A percentile compares a stretch with the other conserved stretches of the same genome.
Evolutionary conservation across 1,284 basidiomycete species (phyloP).

Genomic region (Kwoniella shivajii): DNA sequence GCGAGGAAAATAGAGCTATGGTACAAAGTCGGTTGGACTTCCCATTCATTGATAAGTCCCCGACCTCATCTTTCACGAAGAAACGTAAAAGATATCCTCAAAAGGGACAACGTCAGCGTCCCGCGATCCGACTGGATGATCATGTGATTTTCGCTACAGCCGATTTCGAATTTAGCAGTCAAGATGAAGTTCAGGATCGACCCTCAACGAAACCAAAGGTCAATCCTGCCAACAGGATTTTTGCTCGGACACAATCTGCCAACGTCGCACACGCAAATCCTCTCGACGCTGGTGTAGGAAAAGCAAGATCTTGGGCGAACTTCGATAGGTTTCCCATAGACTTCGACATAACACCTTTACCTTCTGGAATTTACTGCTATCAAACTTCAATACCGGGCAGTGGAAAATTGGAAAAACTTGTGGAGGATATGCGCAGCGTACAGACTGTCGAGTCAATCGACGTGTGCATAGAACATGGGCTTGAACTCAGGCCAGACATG

Average conservation of each 20-base stretch:
- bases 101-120: constrained; percentile 18
- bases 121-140: constrained; percentile 47
- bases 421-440: constrained; percentile 6
- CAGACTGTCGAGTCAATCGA: background rate
- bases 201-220: background rate
- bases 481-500: constrained; percentile 30
- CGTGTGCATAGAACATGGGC: constrained; percentile 13
- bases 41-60: constrained; percentile 21
- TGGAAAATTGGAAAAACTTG: constrained; percentile 22
- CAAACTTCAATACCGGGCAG: constrained; percentile 28
- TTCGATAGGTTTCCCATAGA: constrained; percentile 50
- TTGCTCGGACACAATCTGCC: constrained; percentile 10
- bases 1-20: constrained; percentile 7
- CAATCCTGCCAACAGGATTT: constrained; percentile 10
- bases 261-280: constrained; percentile 6
- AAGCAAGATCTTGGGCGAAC: constrained; percentile 52
- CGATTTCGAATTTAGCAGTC: constrained; percentile 45
- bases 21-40: constrained; percentile 43
- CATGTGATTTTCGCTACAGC: constrained; percentile 43
- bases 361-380: constrained; percentile 43
- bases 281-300: constrained; percentile 43
- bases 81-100: constrained; percentile 15
- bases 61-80: constrained; percentile 5
- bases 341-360: constrained; percentile 51
- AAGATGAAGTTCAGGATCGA: constrained; percentile 11